Base-by-base conservation (phyloP, 495 filamentous ascomycete genomes). In the Penicillium lividum region DNA sequence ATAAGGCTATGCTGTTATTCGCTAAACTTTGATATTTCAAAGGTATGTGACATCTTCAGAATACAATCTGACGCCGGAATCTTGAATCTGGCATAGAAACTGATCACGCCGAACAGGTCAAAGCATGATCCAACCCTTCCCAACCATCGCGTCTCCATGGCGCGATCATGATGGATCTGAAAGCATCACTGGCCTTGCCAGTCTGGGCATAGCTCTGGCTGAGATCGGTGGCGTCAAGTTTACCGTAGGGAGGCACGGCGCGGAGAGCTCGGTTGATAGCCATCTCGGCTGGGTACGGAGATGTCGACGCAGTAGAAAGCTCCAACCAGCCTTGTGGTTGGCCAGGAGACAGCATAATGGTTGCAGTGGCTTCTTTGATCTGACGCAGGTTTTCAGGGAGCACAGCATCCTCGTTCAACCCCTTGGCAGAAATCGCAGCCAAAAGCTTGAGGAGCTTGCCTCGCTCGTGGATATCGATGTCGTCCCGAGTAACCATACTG, bases 141-240 rank as follows among this genome's bases (percentile, higher is more conserved):
- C 92, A 96, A 5, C 88, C 88, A 27, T 71, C 71, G 38, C 59
- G 69, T 50, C 67, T 77, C 92, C 91, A 97, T 27, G 94, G 95
- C 29, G 93, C 88, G 51, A 94, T 64, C 78, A 94, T 83, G 52
- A 94, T 80, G 31, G 88, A 88, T 57, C 81, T 81, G 72, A 96
- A 86, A 25, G 89, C 88, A 76, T 94, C 90, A 34, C 79, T 80
- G 11, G 84, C 76, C 51, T 79, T 84, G 25, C 87, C 85, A 8
- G 89, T 89, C 9, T 91, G 89, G 3, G 88, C 85, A 76, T 89
- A 91, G n/a, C 89, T 88, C 65, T 78, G 72, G 13, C 89, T 85
- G 51, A 98, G 73, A 56, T 89, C 87, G 22, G 80, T 80, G 15
- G 89, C 85, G 7, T 79, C 83, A 29, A 95, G 73, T 28, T 82